Conservation (phyloP, 805 yeast genomes). For the Yamadazyma olivae region DNA sequence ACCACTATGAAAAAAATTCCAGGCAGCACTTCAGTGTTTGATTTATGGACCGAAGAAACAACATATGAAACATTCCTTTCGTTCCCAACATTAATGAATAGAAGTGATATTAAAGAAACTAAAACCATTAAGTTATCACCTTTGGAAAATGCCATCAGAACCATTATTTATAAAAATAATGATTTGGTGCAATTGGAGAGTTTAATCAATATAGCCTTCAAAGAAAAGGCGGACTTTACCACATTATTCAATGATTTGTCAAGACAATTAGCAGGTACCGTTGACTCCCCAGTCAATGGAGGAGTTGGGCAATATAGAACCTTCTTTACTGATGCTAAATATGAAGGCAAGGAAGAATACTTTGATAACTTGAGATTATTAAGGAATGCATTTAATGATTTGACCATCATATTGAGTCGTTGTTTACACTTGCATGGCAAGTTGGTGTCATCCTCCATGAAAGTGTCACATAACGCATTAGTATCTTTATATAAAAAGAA, state of each 20-base stretch:
- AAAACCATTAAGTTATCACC: slow-evolving; percentile 67
- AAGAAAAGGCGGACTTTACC: slow-evolving; percentile 46
- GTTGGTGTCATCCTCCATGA: slow-evolving; percentile 54
- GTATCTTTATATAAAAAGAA: slow-evolving; percentile 62
- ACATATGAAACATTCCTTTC: slow-evolving; percentile 70
- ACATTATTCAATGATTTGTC: slow-evolving; percentile 62
- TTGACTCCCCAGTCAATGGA: slow-evolving; percentile 90
- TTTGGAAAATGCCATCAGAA: slow-evolving; percentile 72
- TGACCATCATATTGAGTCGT: slow-evolving; percentile 60
- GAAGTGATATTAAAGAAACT: slow-evolving; percentile 63
- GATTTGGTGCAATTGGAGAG: slow-evolving; percentile 70
- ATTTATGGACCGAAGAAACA: slow-evolving; percentile 87
- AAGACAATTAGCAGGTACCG: slow-evolving; percentile 75
- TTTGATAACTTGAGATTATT: slow-evolving; percentile 31
- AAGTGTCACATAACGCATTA: slow-evolving; percentile 64
- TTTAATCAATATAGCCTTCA: slow-evolving; percentile 49
- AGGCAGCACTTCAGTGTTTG: slow-evolving; percentile 66
- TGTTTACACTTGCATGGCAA: slow-evolving; percentile 69
- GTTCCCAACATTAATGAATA: slow-evolving; percentile 86
- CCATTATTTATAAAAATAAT: slow-evolving; percentile 63
- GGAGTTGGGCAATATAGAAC: slow-evolving; percentile 82
- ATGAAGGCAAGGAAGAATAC: slow-evolving; percentile 30
- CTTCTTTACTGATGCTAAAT: slow-evolving; percentile 49
- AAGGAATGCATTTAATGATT: slow-evolving; percentile 59
- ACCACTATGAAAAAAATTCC: slow-evolving; percentile 68